Evolutionary conservation across 371 early-diverging fungal genomes (phyloP).

Genomic region (Chytridiales sp.): DNA sequence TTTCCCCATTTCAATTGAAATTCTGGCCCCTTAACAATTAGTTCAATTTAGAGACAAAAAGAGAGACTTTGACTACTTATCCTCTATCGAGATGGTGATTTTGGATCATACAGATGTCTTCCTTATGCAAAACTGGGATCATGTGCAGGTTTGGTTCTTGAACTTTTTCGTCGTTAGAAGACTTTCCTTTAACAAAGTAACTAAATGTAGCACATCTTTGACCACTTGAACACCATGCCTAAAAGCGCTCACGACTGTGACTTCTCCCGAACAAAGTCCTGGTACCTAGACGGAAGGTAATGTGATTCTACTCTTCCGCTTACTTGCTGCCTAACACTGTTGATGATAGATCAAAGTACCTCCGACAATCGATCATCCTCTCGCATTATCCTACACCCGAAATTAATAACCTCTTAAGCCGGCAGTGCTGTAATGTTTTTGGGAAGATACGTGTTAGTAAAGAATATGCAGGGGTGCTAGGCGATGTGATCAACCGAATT

Average conservation of each 20-base stretch:
- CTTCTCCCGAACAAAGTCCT: conserved; percentile 86
- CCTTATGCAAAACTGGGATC: conserved; percentile 98
- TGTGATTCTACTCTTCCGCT: background rate
- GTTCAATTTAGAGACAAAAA: conserved; percentile 71
- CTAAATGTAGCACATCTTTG: conserved; percentile 74
- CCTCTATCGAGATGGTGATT: conserved; percentile 87
- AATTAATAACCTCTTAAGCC: conserved; percentile 77
- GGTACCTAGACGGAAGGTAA: conserved; percentile 72
- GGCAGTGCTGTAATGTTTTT: conserved; percentile 63
- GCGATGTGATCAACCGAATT: conserved; percentile 74
- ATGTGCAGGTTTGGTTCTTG: conserved; percentile 54
- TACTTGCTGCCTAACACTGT: background rate
- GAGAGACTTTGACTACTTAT: conserved; percentile 88
- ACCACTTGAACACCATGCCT: conserved; percentile 82
- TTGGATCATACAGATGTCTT: conserved; percentile 84
- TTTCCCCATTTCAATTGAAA: conserved; percentile 4
- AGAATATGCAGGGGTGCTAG: conserved; percentile 58
- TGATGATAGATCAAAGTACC: conserved; percentile 63
- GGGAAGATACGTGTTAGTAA: conserved; percentile 75
- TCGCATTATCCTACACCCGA: conserved; percentile 83
- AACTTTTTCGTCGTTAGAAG: background rate
- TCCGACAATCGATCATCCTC: conserved; percentile 85
- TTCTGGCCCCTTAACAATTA: background rate
- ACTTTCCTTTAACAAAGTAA: background rate
- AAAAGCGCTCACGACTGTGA: conserved; percentile 87